Percentiles rank a stretch among this genome's conserved stretches.
Evolutionary conservation across 768 basidiomycete species (phyloP).

Genomic region (Trametes villosa): DNA sequence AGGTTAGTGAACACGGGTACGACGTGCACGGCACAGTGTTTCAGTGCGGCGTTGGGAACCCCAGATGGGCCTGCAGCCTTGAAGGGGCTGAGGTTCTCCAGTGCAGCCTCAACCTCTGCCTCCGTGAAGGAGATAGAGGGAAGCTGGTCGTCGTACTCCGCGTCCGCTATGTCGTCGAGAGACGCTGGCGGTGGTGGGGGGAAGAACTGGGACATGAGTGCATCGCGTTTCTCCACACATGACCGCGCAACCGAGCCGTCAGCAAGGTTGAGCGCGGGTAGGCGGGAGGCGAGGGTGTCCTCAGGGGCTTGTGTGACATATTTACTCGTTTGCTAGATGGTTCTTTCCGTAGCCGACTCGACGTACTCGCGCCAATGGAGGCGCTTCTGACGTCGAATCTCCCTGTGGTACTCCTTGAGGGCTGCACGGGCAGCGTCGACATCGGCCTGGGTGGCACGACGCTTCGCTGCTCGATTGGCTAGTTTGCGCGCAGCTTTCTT

Average conservation of each 20-base stretch:
- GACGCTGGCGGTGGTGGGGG: conserved; percentile 10
- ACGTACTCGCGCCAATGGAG: conserved; percentile 31
- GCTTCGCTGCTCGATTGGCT: neutral
- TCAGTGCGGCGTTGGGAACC: conserved; percentile 24
- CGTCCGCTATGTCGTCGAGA: neutral
- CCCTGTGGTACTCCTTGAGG: conserved; percentile 7
- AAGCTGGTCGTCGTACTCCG: conserved; percentile 7
- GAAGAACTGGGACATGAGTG: conserved; percentile 31
- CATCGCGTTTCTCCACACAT: conserved; percentile 26
- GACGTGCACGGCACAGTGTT: neutral
- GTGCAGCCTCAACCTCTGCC: conserved; percentile 3
- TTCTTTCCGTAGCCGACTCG: conserved; percentile 8
- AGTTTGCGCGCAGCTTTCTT: conserved; percentile 4
- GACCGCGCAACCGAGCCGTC: conserved; percentile 6
- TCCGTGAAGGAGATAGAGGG: conserved; percentile 10
- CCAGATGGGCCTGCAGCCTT: conserved; percentile 30
- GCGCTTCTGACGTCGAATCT: conserved; percentile 19
- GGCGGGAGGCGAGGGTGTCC: conserved; percentile 20
- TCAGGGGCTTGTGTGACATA: conserved; percentile 12
- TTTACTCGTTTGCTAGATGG: conserved; percentile 25
- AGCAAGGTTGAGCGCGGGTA: conserved; percentile 24
- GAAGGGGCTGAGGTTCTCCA: conserved; percentile 14
- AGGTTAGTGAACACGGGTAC: neutral
- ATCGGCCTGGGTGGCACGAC: conserved; percentile 11
- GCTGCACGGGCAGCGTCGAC: neutral